Percentiles rank a stretch among this genome's conserved stretches.
Evolutionary conservation across 257 asterid genomes (phyloP).

Genomic region (Gentiana macrophylla): DNA sequence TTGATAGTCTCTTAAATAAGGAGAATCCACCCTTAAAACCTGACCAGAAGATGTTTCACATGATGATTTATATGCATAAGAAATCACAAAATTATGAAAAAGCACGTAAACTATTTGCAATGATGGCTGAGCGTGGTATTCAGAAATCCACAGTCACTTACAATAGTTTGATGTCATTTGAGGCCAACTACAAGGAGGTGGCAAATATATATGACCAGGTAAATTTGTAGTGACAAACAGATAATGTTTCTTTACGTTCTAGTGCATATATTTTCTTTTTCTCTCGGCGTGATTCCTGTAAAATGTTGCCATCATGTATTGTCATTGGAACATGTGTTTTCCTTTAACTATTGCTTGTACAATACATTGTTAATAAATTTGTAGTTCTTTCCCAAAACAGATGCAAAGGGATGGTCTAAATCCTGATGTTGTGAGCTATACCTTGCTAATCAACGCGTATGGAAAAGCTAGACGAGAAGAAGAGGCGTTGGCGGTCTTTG

Average conservation of each 20-base stretch:
- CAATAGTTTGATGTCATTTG: conserved; percentile 96
- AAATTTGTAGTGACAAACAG: not conserved
- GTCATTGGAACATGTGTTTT: not conserved
- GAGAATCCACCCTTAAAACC: conserved; percentile 69
- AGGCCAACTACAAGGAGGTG: conserved; percentile 87
- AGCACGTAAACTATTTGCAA: conserved; percentile 69
- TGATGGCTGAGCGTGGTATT: conserved; percentile 68
- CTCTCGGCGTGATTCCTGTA: too few relatives aligned
- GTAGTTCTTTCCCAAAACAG: conserved; percentile 27
- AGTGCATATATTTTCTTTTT: not conserved
- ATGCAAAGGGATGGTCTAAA: conserved; percentile 70
- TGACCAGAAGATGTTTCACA: conserved; percentile 96
- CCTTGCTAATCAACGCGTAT: conserved; percentile 72
- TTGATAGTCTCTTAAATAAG: conserved; percentile 52
- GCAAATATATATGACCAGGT: conserved; percentile 89
- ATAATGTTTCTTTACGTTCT: not conserved
- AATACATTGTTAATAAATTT: conserved; percentile 13
- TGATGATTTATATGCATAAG: conserved; percentile 94
- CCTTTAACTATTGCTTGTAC: conserved; percentile 9
- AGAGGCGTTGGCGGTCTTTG: conserved; percentile 94
- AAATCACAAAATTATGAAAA: conserved; percentile 65
- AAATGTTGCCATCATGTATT: too few relatives aligned
- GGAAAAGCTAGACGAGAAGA: conserved; percentile 99
- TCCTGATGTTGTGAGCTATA: conserved; percentile 95
- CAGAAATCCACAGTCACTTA: conserved; percentile 66